phyloP scores from a whole-genome alignment of 108 stramenopile genomes.

The Cyclotella sp. region DNA sequence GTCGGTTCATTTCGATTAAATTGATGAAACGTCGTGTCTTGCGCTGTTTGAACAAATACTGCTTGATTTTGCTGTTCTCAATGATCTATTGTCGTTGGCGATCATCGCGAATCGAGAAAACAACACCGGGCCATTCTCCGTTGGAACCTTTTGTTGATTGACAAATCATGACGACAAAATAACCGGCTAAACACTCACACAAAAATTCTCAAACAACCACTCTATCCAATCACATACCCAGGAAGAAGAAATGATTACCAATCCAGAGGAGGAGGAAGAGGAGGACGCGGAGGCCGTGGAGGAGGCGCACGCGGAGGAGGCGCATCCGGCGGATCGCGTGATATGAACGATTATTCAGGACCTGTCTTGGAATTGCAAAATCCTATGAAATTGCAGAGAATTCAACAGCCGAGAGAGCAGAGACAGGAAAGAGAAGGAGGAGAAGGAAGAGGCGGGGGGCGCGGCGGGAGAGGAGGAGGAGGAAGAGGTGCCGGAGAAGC shows the following conservation, averaged over 20 bases:
- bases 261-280: conserved; percentile 8
- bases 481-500: not conserved
- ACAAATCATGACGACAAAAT: no score
- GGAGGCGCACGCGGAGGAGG: not conserved
- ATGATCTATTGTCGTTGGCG: no score
- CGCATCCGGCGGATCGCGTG: not conserved
- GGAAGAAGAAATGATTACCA: not conserved
- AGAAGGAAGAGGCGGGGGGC: conserved; percentile 28
- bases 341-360: conserved; percentile 18
- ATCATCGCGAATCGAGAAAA: no score
- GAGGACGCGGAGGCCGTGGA: not conserved
- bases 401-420: conserved; percentile 33
- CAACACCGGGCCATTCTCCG: no score
- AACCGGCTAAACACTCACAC: no score
- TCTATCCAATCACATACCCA: not conserved
- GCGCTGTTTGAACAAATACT: no score
- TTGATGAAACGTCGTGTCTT: no score
- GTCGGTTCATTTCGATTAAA: no score
- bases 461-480: conserved; percentile 14
- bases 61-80: no score
- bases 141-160: no score
- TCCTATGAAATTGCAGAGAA: conserved; percentile 73
- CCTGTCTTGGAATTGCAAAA: conserved; percentile 73
- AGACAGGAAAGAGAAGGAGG: conserved; percentile 24
- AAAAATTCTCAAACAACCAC: not conserved